Percentiles rank a stretch among this genome's conserved stretches.
Evolutionary conservation across 2,329 filamentous ascomycete species (phyloP).

Genomic region (Pseudogymnoascus sp.): DNA sequence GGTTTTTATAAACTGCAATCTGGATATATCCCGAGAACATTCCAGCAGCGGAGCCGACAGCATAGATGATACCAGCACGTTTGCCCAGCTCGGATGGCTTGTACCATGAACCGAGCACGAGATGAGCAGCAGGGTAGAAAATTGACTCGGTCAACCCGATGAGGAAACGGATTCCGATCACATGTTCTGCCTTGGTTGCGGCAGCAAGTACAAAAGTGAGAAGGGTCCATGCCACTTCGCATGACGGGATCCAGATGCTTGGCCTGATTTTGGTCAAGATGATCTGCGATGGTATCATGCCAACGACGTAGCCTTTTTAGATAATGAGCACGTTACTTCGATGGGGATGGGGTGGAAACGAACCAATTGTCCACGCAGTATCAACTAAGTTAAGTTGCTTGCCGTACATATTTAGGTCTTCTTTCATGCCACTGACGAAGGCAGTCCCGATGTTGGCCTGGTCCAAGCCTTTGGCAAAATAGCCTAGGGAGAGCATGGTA

Average conservation of each 20-base stretch:
- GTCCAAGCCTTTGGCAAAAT: conserved; percentile 40
- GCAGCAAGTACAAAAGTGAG: not conserved
- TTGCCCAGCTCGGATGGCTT: conserved; percentile 41
- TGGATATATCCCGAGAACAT: conserved; percentile 50
- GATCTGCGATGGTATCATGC: conserved; percentile 34
- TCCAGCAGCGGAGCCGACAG: conserved; percentile 37
- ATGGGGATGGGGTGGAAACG: conserved; percentile 33
- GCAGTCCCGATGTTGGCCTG: conserved; percentile 25
- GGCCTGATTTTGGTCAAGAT: conserved; percentile 32
- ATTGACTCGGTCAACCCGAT: conserved; percentile 20
- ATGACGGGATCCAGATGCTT: conserved; percentile 27
- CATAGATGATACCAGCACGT: conserved; percentile 39
- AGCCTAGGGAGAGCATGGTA: conserved; percentile 16
- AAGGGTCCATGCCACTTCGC: not conserved
- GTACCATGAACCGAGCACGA: conserved; percentile 48
- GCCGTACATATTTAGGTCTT: conserved; percentile 41
- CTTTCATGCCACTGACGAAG: conserved; percentile 29
- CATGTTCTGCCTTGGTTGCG: not conserved
- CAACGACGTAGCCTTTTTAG: conserved; percentile 34
- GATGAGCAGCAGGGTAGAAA: conserved; percentile 43
- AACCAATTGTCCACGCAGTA: not conserved
- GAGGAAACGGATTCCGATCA: conserved; percentile 8
- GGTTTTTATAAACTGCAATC: conserved; percentile 29
- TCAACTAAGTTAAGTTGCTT: conserved; percentile 44
- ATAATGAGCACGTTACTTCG: conserved; percentile 14